Evolutionary conservation across 306 rosid genomes (phyloP), one percentile per base, ranked within the genome.

Genomic region (Prunus fruticosa): DNA sequence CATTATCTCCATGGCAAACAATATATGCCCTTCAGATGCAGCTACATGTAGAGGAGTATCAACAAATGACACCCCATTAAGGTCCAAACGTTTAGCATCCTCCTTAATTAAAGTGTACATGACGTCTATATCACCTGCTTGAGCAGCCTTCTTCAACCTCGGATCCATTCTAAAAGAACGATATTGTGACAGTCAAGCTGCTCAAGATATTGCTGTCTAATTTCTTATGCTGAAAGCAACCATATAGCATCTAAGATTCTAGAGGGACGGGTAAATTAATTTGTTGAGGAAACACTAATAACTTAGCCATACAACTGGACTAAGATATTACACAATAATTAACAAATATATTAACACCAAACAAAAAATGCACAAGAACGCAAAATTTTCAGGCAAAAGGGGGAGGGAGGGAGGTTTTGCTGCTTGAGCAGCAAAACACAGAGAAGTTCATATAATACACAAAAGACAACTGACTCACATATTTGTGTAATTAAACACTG

Each of bases 11-110:
- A 62, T 30, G 38, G 67, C 67, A 25, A 62, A 62, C 19, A 8
- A 15, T 12, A 62, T 11, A 25, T 62, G 67, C 18, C 38, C 16
- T 13, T 23, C 30, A 27, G 38, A 30, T 23, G 30, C 34, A 23
- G 67, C 67, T 62, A 62, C 11, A 34, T 62, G 67, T 30, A 62
- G 18, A 27, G 38, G 67, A 62, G 67, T 62, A 23, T 62, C 67
- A 62, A 22, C 67, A 23, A 27, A 62, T 27, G 67, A 16, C 8
- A 62, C 34, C 38, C 34, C 67, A 27, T 6, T 47, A 47, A 13
- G 16, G 19, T 62, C 38, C 18, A 62, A 16, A 30, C 27, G 38
- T 23, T 62, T 16, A 51, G 57, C 57, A 62, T 62, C 38, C 38
- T 62, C 22, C 34, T 9, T 6, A 61, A 61, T 27, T 27, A 25